Conservation (phyloP, 371 early-diverging fungal genomes). For the Mucor mucedo region DNA sequence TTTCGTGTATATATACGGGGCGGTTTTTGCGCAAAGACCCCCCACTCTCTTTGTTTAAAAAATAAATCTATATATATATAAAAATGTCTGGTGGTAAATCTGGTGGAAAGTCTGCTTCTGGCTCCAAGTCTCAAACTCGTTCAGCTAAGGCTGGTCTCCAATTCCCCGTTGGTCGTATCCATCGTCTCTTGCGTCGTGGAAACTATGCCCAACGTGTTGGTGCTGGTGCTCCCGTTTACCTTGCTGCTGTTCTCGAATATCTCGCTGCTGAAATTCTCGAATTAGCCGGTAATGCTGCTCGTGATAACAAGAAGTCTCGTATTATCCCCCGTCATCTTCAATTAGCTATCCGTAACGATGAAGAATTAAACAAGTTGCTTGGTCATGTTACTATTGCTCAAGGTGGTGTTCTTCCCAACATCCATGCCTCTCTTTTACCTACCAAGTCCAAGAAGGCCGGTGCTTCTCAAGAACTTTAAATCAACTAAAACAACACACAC, state of each 20-base stretch:
- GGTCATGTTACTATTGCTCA: slow-evolving; percentile 88
- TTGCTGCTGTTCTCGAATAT: slow-evolving; percentile 96
- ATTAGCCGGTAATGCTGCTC: slow-evolving; percentile 95
- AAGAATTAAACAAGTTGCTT: slow-evolving; percentile 95
- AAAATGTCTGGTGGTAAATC: slow-evolving; percentile 58
- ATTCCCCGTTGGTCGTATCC: slow-evolving; percentile 97
- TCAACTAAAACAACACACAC: slow-evolving; percentile 1
- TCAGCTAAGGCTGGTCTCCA: slow-evolving; percentile 89
- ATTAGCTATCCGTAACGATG: slow-evolving; percentile 95
- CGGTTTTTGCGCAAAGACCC: background rate
- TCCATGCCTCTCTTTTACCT: slow-evolving; percentile 74
- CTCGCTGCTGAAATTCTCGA: slow-evolving; percentile 96
- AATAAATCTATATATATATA: slow-evolving; percentile 6
- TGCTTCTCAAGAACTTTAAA: slow-evolving; percentile 57
- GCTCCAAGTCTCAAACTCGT: slow-evolving; percentile 66
- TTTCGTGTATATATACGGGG: no score
- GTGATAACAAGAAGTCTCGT: slow-evolving; percentile 96
- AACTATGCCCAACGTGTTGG: slow-evolving; percentile 96
- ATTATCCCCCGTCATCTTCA: slow-evolving; percentile 92
- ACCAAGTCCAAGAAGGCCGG: slow-evolving; percentile 78
- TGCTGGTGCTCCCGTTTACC: slow-evolving; percentile 94
- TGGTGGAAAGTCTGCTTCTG: slow-evolving; percentile 59
- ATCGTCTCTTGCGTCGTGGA: slow-evolving; percentile 93
- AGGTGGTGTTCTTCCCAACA: slow-evolving; percentile 91
- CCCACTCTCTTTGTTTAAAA: background rate